Evolutionary conservation across 1,284 basidiomycete genomes (phyloP).

Genomic region (Taiwanofungus camphoratus): DNA sequence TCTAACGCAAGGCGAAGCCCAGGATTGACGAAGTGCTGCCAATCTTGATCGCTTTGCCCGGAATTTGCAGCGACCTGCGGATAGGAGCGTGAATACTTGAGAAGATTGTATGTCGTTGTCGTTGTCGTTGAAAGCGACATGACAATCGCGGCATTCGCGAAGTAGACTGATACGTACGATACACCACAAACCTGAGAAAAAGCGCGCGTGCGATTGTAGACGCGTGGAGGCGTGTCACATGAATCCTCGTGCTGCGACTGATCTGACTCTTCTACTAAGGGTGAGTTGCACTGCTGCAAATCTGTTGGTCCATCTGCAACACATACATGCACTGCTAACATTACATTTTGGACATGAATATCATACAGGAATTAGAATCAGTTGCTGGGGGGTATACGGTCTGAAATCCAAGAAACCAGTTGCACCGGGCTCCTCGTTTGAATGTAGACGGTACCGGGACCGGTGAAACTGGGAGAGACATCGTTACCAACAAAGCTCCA

Average conservation of each 20-base stretch:
- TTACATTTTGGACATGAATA: neutral
- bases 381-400: conserved; percentile 2
- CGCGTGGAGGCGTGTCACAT: no score
- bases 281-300: no score
- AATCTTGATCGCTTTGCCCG: conserved; percentile 38
- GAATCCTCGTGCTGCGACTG: no score
- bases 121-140: conserved; percentile 55
- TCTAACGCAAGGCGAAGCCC: conserved; percentile 59
- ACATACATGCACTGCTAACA: neutral
- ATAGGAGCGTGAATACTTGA: conserved; percentile 66
- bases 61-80: conserved; percentile 23
- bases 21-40: conserved; percentile 75
- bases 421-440: conserved; percentile 28
- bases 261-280: no score
- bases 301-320: neutral
- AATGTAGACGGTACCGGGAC: conserved; percentile 29
- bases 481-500: neutral
- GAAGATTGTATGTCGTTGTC: conserved; percentile 46
- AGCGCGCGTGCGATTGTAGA: no score
- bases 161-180: no score
- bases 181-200: no score
- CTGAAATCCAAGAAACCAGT: conserved; percentile 25
- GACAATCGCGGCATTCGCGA: no score
- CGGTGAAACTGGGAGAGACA: conserved; percentile 23
- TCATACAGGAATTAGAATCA: neutral